Conservation (phyloP, 2,329 filamentous ascomycete species). For the Phialemoniopsis sp. region DNA sequence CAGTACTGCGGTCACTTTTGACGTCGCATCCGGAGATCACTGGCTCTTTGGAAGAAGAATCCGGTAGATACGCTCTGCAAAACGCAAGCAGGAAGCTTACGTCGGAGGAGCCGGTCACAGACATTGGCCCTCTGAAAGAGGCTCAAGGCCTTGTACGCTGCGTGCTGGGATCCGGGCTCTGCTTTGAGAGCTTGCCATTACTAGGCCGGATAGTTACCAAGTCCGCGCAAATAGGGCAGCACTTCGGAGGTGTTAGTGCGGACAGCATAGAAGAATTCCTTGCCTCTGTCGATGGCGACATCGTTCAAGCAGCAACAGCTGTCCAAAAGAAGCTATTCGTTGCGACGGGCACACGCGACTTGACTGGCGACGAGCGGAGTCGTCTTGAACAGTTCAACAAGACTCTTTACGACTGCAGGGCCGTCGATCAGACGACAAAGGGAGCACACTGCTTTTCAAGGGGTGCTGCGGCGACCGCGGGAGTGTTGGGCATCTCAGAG, state of each 20-base stretch:
- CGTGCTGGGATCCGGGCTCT: no score
- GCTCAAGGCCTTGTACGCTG: no score
- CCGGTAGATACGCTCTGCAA: conserved; percentile 13
- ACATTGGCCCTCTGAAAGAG: no score
- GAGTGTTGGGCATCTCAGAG: conserved; percentile 20
- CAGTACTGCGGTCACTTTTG: conserved; percentile 23
- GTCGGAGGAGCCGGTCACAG: no score
- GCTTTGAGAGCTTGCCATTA: no score
- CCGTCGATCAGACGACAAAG: conserved; percentile 2
- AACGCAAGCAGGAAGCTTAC: no score
- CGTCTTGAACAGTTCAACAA: conserved; percentile 12
- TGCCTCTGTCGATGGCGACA: conserved; percentile 23
- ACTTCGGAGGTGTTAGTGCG: no score
- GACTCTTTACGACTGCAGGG: conserved; percentile 14
- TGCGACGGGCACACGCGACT: conserved; percentile 9
- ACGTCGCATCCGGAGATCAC: conserved; percentile 20
- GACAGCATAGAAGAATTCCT: conserved; percentile 12
- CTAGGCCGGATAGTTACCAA: no score
- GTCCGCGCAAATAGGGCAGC: no score
- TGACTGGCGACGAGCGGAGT: conserved; percentile 7
- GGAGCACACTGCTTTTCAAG: conserved; percentile 16
- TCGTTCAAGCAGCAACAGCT: conserved; percentile 30
- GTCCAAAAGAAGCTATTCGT: conserved; percentile 22
- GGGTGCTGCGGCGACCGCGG: conserved; percentile 22
- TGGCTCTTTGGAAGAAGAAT: conserved; percentile 22